Evolutionary conservation across 2,329 filamentous ascomycete species (phyloP), one percentile per base, ranked within the genome.

Genomic region (Beauveria scarabaeidicola): DNA sequence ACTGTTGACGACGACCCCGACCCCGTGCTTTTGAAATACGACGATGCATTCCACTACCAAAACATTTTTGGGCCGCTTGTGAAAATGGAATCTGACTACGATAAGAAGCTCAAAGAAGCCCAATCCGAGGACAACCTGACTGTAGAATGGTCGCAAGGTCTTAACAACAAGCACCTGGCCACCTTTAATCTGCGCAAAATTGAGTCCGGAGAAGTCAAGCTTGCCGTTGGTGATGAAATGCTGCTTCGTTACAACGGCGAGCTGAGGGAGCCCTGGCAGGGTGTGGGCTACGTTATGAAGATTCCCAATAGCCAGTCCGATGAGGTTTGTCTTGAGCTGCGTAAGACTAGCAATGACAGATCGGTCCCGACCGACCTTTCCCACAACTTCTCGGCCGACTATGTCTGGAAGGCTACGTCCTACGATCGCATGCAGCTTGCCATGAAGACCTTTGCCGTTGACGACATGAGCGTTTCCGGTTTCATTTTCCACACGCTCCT

Each of bases 281-380:
- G 94, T 41, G 94, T 99, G 38, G 94, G 94, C 64, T 99, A 99
- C 73, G 94, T 99, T 62, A 92, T 97, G 77, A 99, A 99, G 77
- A 97, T 99, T 62, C 95, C 94, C 23, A 97, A 99, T 80, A 97
- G 97, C 74, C 91, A 96, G 77, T 97, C 92, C 15, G 94, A 99
- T 69, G 93, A 99, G 72, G 94, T 99, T 56, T 95, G 89, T 10
- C 88, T 99, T 64, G 94, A 99, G 73, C 77, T 99, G 70, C 89
- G 94, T 66, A 91, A 94, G 68, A 93, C 94, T 63, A 92, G 91
- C 63, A 96, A 96, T 70, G 92, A 97, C 77, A 97, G 97, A 74
- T 90, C 89, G 29, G 90, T 97, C 1, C 94, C 94, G 0, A 96
- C 91, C 0, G 93, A 99, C 69, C 94, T 93, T 73, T 96, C 93